Evolutionary conservation across 2,329 filamentous ascomycete genomes (phyloP).

Genomic region (Sporothrix protearum): DNA sequence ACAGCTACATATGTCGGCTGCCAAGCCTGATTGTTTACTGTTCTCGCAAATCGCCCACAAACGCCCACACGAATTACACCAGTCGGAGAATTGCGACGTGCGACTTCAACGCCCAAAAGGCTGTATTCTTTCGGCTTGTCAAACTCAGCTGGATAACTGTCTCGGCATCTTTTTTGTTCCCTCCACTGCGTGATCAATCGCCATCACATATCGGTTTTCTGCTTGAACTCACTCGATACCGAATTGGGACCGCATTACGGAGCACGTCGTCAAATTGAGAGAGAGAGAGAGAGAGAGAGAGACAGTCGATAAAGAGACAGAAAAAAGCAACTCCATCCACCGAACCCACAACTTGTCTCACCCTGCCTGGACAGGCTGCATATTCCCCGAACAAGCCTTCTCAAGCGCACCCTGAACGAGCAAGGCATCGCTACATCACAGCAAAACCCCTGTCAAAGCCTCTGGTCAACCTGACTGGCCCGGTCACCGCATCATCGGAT

Average conservation of each 20-base stretch:
- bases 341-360: constrained; percentile 1
- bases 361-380: not conserved
- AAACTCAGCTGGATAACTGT: not conserved
- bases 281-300: not conserved
- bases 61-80: not conserved
- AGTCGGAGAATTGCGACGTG: not conserved
- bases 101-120: not conserved
- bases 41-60: not conserved
- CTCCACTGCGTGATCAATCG: not conserved
- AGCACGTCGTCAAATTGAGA: not conserved
- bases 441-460: constrained; percentile 2
- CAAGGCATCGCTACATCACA: not conserved
- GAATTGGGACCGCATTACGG: not conserved
- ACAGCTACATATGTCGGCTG: not conserved
- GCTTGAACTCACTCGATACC: not conserved
- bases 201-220: not conserved
- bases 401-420: not conserved
- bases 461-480: not conserved
- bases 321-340: not conserved
- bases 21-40: not conserved
- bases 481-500: not conserved
- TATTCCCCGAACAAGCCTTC: not conserved
- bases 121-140: not conserved
- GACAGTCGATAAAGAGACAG: not conserved
- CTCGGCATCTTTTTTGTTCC: not conserved